Evolutionary conservation across 1,284 basidiomycete genomes (phyloP).

Genomic region (Ustilago nuda): DNA sequence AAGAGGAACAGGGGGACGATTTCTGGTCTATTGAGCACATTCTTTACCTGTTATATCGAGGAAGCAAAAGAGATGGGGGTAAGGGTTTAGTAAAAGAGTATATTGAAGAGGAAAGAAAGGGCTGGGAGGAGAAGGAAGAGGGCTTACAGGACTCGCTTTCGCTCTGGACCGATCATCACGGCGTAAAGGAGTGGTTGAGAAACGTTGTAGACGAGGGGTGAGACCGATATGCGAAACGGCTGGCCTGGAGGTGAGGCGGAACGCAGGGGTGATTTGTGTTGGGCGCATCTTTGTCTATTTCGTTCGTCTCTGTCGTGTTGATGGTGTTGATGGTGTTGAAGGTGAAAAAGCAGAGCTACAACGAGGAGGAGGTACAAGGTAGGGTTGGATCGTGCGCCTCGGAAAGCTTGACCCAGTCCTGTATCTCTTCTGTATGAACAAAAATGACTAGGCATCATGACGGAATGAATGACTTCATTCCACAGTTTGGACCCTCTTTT

Average conservation of each 20-base stretch:
- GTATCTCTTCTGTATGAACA: background rate
- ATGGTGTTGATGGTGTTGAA: background rate
- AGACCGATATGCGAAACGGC: background rate
- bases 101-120: background rate
- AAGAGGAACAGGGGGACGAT: conserved; percentile 53
- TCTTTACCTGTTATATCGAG: conserved; percentile 17
- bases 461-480: background rate
- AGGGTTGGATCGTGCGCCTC: too few species aligned
- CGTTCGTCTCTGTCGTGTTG: background rate
- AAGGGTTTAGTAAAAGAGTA: background rate
- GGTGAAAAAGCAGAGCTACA: background rate
- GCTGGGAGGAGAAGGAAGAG: background rate
- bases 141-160: conserved; percentile 27
- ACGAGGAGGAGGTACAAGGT: background rate
- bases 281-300: background rate
- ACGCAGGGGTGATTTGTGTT: background rate
- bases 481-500: background rate
- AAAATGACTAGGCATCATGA: background rate
- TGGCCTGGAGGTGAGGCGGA: background rate
- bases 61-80: background rate
- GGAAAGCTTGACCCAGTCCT: too few species aligned
- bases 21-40: conserved; percentile 42
- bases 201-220: background rate
- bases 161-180: conserved; percentile 27
- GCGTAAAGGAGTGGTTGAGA: conserved; percentile 9